Conservation (phyloP, 2,329 filamentous ascomycete species). For the Phaeosphaeria sp. region DNA sequence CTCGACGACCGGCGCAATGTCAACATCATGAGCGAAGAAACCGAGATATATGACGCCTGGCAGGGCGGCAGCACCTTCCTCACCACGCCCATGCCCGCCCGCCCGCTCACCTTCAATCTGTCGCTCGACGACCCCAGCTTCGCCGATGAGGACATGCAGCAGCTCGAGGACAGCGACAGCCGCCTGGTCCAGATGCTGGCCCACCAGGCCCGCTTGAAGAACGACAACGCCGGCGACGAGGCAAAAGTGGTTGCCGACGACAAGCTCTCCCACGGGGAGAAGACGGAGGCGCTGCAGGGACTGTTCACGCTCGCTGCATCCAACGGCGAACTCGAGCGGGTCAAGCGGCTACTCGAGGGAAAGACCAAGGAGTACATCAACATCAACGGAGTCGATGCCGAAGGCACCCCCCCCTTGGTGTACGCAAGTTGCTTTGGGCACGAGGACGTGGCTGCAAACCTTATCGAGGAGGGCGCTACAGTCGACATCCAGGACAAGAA, state of each 20-base stretch:
- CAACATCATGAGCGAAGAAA: conserved; percentile 75
- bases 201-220: conserved; percentile 85
- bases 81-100: conserved; percentile 82
- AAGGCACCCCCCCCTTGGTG: conserved; percentile 94
- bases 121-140: conserved; percentile 79
- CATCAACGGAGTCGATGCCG: conserved; percentile 86
- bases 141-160: conserved; percentile 68
- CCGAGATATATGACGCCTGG: conserved; percentile 99
- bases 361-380: conserved; percentile 79
- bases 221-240: conserved; percentile 73
- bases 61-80: conserved; percentile 77
- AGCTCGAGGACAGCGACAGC: conserved; percentile 78
- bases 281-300: conserved; percentile 82
- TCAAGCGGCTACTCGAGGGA: conserved; percentile 77
- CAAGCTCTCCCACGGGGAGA: conserved; percentile 76
- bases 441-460: conserved; percentile 81
- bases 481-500: conserved; percentile 96
- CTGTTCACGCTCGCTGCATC: conserved; percentile 93
- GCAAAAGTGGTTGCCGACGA: conserved; percentile 78
- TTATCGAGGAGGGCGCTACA: conserved; percentile 84
- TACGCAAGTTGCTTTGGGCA: conserved; percentile 99
- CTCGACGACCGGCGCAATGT: conserved; percentile 84
- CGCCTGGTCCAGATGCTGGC: conserved; percentile 95
- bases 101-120: conserved; percentile 84
- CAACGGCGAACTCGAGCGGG: conserved; percentile 87